Evolutionary conservation across 108 stramenopile species (phyloP), one percentile per base, ranked within the genome.

Genomic region (Mayamaea pseudoterrestris): DNA sequence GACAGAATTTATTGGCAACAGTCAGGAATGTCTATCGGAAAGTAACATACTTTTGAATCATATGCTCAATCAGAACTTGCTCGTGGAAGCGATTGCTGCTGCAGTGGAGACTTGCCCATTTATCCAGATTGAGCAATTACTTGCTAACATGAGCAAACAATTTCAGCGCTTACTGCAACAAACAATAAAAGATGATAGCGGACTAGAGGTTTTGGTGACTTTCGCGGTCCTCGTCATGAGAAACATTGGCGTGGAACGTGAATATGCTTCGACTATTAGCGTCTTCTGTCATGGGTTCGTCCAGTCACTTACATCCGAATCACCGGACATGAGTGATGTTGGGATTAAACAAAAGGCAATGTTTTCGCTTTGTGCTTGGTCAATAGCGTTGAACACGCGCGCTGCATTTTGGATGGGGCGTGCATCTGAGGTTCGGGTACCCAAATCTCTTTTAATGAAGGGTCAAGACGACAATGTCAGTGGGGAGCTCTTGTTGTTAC

Each of bases 331-430:
- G n/a, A n/a, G n/a, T n/a, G n/a, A n/a, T n/a, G n/a, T n/a, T n/a
- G n/a, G n/a, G n/a, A n/a, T n/a, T n/a, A n/a, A n/a, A n/a, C n/a
- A n/a, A n/a, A n/a, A n/a, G n/a, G 17, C 18, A 11, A 55, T 42
- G 2, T 5, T 68, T 0, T 43, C 13, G n/a, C 57, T 73, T 14
- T 63, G 60, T 27, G 57, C 60, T 3, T 63, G 61, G 52, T 43
- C 53, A n/a, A 43, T 73, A 27, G 52, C 61, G 17, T 27, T 66
- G 12, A 56, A 58, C 29, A 63, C 53, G 40, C 49, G 56, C 25
- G 59, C 61, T 35, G 55, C 53, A 3, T 73, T 73, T 45, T 73
- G 71, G 71, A 30, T 51, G 5, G 39, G 26, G 2, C 30, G 30
- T 12, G 21, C 41, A 1, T 32, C 16, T 4, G 14, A 36, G 6